phyloP scores from a whole-genome alignment of 768 basidiomycete species.

The Cyathus striatus region DNA sequence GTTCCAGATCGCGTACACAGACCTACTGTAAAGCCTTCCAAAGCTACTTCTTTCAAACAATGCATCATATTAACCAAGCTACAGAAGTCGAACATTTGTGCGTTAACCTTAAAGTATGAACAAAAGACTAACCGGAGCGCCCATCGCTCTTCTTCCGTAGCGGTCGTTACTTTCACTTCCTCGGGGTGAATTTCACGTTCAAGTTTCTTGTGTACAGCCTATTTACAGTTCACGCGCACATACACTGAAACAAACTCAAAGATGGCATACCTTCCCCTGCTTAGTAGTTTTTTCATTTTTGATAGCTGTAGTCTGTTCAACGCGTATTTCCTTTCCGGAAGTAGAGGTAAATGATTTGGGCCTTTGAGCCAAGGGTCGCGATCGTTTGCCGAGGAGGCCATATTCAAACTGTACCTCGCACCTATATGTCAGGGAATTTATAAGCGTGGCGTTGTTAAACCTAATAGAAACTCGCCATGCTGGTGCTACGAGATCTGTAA shows the following conservation, averaged over 20 bases:
- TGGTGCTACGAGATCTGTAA: slow-evolving; percentile 58
- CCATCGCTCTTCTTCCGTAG: slow-evolving; percentile 70
- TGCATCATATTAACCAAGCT: slow-evolving; percentile 75
- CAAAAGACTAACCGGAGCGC: slow-evolving; percentile 60
- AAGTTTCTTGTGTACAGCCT: slow-evolving; percentile 74
- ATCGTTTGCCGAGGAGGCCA: slow-evolving; percentile 55
- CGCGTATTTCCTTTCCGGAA: slow-evolving; percentile 55
- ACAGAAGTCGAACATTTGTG: too few relatives aligned
- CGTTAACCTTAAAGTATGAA: too few relatives aligned
- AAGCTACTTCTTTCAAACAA: slow-evolving; percentile 49
- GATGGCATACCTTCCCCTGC: slow-evolving; percentile 46
- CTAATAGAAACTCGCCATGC: slow-evolving; percentile 42
- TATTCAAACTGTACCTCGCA: slow-evolving; percentile 82
- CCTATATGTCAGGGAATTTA: slow-evolving; percentile 33
- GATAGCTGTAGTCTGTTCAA: slow-evolving; percentile 43
- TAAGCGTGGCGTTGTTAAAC: not conserved
- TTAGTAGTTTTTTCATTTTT: slow-evolving; percentile 49
- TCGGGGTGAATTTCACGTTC: slow-evolving; percentile 68
- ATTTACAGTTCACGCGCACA: not conserved
- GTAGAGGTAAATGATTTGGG: slow-evolving; percentile 53
- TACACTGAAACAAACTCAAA: not conserved
- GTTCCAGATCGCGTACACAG: not conserved
- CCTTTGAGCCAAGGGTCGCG: slow-evolving; percentile 40
- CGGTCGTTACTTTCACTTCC: slow-evolving; percentile 44
- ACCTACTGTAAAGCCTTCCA: slow-evolving; percentile 46